Percentiles rank a stretch among this genome's conserved stretches.
These are phyloP conservation scores for Diaporthe sp. DNA, from an alignment of 2,329 filamentous ascomycete genomes.

Conservation along the genomic window DNA sequence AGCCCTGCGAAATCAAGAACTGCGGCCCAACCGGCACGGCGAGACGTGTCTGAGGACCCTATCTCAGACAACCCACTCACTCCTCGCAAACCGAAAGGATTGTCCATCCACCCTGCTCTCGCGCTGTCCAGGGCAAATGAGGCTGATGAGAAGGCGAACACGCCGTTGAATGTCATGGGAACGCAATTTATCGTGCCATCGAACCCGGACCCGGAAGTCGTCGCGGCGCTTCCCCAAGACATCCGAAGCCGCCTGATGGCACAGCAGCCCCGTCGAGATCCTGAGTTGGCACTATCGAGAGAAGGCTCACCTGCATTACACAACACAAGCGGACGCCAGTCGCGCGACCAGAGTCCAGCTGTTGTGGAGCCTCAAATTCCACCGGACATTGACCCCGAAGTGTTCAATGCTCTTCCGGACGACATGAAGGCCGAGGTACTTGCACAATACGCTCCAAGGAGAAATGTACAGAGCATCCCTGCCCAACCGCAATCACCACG, in stretches of 20 bases:
- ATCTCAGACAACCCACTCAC: constrained; percentile 69
- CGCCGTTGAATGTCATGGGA: constrained; percentile 82
- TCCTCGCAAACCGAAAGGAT: constrained; percentile 63
- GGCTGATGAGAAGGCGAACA: constrained; percentile 70
- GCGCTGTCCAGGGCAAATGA: constrained; percentile 64
- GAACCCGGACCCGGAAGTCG: constrained; percentile 84
- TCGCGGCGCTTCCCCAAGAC: constrained; percentile 86
- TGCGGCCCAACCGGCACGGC: constrained; percentile 44
- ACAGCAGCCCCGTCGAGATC: constrained; percentile 58
- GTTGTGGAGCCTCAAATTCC: constrained; percentile 61
- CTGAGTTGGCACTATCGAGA: constrained; percentile 44
- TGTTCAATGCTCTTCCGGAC: constrained; percentile 85
- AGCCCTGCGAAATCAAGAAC: constrained; percentile 53
- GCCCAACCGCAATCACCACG: constrained; percentile 66
- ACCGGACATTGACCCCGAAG: constrained; percentile 87
- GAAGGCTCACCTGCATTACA: constrained; percentile 47
- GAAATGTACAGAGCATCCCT: constrained; percentile 48
- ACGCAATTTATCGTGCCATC: constrained; percentile 94
- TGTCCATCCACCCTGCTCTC: constrained; percentile 64
- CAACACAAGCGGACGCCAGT: constrained; percentile 45
- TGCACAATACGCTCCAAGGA: constrained; percentile 72
- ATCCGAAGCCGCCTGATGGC: constrained; percentile 83
- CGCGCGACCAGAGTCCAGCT: constrained; percentile 57
- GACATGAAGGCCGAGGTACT: constrained; percentile 90
- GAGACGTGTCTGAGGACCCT: constrained; percentile 59